These are phyloP conservation scores for Flaveria trinervia DNA, from an alignment of 129 eudicot species.

Conservation along the genomic window DNA sequence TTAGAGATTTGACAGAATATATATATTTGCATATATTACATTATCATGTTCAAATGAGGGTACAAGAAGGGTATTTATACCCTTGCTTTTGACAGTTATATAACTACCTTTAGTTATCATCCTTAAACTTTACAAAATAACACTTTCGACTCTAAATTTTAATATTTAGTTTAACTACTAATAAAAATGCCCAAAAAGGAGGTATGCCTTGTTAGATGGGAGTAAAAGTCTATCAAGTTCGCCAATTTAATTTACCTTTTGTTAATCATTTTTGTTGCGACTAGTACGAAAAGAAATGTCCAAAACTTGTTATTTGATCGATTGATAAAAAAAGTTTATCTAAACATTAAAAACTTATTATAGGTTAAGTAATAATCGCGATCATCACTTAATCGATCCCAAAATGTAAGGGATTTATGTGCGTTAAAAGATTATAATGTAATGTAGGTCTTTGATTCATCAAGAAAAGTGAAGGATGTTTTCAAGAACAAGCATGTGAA, in stretches of 20 bases:
- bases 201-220: neutral
- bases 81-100: no score
- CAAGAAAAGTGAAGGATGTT: constrained; percentile 56
- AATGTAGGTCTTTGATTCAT: constrained; percentile 62
- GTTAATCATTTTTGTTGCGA: neutral
- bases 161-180: no score
- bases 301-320: neutral
- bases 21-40: no score
- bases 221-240: neutral
- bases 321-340: neutral
- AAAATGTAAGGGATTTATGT: neutral
- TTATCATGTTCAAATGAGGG: no score
- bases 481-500: constrained; percentile 63
- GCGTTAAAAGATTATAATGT: constrained; percentile 7
- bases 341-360: neutral
- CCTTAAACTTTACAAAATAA: no score
- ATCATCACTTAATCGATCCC: neutral
- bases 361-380: neutral
- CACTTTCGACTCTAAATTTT: no score
- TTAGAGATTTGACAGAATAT: no score
- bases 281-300: neutral
- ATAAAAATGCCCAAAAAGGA: neutral
- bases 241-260: neutral
- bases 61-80: no score
- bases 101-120: no score